Conservation (phyloP, 352 stramenopile genomes). For the Globisporangium recalcitrans region DNA sequence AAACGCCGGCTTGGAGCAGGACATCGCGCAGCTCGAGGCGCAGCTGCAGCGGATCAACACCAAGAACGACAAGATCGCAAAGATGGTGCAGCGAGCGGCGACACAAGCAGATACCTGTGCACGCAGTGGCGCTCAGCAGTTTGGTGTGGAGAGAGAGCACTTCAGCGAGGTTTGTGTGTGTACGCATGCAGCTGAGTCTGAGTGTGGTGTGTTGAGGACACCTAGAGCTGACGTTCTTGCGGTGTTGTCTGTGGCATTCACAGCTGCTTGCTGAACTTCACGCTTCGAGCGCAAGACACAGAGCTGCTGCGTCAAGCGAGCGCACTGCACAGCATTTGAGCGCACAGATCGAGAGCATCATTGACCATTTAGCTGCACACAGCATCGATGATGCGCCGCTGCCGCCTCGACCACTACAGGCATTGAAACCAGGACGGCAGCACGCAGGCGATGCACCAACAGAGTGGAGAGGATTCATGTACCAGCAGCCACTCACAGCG, state of each 20-base stretch:
- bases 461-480: conserved; percentile 23
- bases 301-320: background rate
- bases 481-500: conserved; percentile 24
- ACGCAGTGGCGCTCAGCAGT: conserved; percentile 4
- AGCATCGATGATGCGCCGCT: background rate
- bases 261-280: conserved; percentile 9
- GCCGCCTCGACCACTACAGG: background rate
- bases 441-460: background rate
- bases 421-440: background rate
- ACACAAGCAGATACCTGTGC: conserved; percentile 9
- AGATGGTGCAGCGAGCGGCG: conserved; percentile 23
- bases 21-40: conserved; percentile 28
- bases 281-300: background rate
- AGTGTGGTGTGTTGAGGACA: background rate
- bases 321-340: conserved; percentile 9
- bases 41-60: conserved; percentile 20
- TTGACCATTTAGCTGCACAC: conserved; percentile 3
- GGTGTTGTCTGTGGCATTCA: background rate
- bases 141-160: conserved; percentile 13
- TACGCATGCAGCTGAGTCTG: background rate
- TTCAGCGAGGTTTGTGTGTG: conserved; percentile 21
- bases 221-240: background rate
- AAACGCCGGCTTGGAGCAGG: conserved; percentile 23
- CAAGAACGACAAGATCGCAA: conserved; percentile 25
- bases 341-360: conserved; percentile 16